Conservation (phyloP, 2,329 filamentous ascomycete species). For the Davidsoniella neocaledoniae region DNA sequence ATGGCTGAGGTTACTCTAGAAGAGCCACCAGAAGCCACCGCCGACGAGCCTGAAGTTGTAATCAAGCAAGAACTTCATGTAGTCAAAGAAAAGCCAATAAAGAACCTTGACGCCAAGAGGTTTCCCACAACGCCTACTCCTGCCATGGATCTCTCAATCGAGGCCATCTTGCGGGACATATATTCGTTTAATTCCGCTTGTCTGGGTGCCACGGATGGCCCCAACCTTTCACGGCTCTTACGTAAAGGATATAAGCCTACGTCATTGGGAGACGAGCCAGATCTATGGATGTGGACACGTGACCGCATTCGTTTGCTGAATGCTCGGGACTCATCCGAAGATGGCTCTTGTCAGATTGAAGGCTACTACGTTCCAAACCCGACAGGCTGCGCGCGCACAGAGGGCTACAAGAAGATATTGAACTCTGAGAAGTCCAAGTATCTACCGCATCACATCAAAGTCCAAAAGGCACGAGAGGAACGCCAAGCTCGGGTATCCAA, state of each 20-base stretch:
- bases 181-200: slow-evolving; percentile 26
- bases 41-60: slow-evolving; percentile 21
- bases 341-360: slow-evolving; percentile 24
- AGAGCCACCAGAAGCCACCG: slow-evolving; percentile 12
- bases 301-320: slow-evolving; percentile 41
- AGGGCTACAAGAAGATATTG: slow-evolving; percentile 87
- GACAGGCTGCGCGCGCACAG: slow-evolving; percentile 76
- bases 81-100: slow-evolving; percentile 17
- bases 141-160: slow-evolving; percentile 28
- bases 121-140: slow-evolving; percentile 32
- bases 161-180: slow-evolving; percentile 25
- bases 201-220: slow-evolving; percentile 28
- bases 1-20: slow-evolving; percentile 6
- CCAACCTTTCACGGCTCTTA: slow-evolving; percentile 31
- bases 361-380: slow-evolving; percentile 71
- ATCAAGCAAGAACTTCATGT: slow-evolving; percentile 29
- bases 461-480: slow-evolving; percentile 79
- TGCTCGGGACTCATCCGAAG: slow-evolving; percentile 14
- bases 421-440: slow-evolving; percentile 98
- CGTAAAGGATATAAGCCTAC: slow-evolving; percentile 27
- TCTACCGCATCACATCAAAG: slow-evolving; percentile 89
- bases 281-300: slow-evolving; percentile 40
- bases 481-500: slow-evolving; percentile 60
- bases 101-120: slow-evolving; percentile 26
- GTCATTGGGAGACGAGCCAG: slow-evolving; percentile 30